A percentile compares a stretch with the other conserved stretches of the same genome.
Evolutionary conservation across 73 alveolate species (phyloP).

Genomic region (Stentor coeruleus): DNA sequence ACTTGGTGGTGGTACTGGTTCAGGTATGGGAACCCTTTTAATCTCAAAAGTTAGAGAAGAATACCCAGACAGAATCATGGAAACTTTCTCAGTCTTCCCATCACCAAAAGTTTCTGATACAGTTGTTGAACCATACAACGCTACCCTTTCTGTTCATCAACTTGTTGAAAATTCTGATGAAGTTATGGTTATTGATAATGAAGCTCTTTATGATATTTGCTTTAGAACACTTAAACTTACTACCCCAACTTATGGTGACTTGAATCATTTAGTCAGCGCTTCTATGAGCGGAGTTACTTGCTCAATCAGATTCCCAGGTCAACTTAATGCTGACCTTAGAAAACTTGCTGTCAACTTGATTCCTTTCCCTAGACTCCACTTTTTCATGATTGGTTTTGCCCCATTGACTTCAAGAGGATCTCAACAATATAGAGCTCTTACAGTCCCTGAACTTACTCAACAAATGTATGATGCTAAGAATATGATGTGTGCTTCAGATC

Average conservation of each 20-base stretch:
- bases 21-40: conserved; percentile 98
- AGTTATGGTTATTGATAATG: conserved; percentile 63
- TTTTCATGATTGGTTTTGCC: conserved; percentile 98
- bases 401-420: conserved; percentile 99
- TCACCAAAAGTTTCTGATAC: conserved; percentile 79
- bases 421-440: conserved; percentile 94
- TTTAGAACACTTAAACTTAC: conserved; percentile 65
- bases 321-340: conserved; percentile 95
- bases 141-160: conserved; percentile 79
- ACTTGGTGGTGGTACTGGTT: conserved; percentile 66
- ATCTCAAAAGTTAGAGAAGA: conserved; percentile 94
- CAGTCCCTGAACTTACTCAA: conserved; percentile 97
- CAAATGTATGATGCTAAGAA: conserved; percentile 98
- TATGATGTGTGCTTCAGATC: conserved; percentile 98
- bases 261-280: conserved; percentile 59
- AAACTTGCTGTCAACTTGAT: conserved; percentile 97
- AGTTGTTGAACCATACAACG: conserved; percentile 85
- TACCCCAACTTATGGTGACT: conserved; percentile 67
- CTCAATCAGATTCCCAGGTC: conserved; percentile 98
- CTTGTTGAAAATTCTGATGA: conserved; percentile 82
- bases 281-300: conserved; percentile 73
- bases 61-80: conserved; percentile 89
- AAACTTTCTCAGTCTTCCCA: conserved; percentile 97
- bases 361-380: conserved; percentile 99
- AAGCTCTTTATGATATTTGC: conserved; percentile 67